Evolutionary conservation across 352 stramenopile genomes (phyloP).

Genomic region (Globisporangium radiosum): DNA sequence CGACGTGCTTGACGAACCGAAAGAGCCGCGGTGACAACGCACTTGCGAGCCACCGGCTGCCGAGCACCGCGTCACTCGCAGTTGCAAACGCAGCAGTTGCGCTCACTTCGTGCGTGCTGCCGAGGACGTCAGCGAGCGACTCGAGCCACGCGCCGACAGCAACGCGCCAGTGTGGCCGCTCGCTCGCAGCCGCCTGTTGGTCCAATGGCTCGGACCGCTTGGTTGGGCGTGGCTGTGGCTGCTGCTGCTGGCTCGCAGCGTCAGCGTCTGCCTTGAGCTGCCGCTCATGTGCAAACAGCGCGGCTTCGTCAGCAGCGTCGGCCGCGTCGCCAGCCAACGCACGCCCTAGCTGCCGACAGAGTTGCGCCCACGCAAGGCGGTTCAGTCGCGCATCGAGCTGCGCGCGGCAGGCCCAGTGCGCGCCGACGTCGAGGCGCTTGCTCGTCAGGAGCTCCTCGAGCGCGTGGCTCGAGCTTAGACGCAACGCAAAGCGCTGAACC

Average conservation of each 20-base stretch:
- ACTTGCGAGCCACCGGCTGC: constrained; percentile 37
- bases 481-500: constrained; percentile 9
- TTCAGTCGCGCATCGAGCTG: constrained; percentile 55
- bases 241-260: no score
- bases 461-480: constrained; percentile 8
- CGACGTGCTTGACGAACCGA: constrained; percentile 19
- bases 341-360: constrained; percentile 46
- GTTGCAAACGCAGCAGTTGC: constrained; percentile 30
- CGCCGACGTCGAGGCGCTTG: constrained; percentile 44
- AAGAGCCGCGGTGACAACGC: constrained; percentile 21
- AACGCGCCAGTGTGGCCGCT: background rate
- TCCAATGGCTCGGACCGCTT: no score
- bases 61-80: constrained; percentile 24
- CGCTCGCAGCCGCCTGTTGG: background rate
- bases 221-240: no score
- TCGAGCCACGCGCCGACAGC: constrained; percentile 13
- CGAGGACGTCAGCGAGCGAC: constrained; percentile 19
- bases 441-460: constrained; percentile 53
- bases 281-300: constrained; percentile 24
- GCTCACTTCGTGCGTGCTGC: constrained; percentile 36
- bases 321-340: constrained; percentile 6
- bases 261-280: constrained; percentile 10
- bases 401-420: constrained; percentile 42
- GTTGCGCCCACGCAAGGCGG: constrained; percentile 42
- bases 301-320: constrained; percentile 21